Percentiles rank a stretch among this genome's conserved stretches.
These are phyloP conservation scores for Adansonia madagascariensis DNA, from an alignment of 441 rosid species.

Conservation along the genomic window DNA sequence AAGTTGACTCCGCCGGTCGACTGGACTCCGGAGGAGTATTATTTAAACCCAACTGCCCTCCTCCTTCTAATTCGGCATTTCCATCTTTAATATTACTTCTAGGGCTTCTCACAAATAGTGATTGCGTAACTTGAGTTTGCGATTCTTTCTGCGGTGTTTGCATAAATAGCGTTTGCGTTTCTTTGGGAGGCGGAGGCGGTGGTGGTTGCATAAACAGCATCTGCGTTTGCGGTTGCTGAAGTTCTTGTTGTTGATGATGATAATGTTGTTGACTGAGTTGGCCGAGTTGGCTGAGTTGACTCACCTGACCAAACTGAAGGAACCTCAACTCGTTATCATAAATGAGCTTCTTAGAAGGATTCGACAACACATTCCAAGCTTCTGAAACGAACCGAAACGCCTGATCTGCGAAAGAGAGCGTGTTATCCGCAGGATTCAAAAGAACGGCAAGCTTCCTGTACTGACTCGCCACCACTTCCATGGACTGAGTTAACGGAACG, in stretches of 20 bases:
- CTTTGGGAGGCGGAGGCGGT: conserved; percentile 8
- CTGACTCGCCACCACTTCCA: conserved; percentile 72
- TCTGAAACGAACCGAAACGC: conserved; percentile 72
- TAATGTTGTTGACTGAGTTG: conserved; percentile 31
- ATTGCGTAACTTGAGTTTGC: conserved; percentile 27
- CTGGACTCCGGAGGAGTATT: conserved; percentile 28
- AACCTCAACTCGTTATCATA: conserved; percentile 72
- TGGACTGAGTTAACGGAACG: conserved; percentile 55
- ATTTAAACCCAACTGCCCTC: conserved; percentile 28
- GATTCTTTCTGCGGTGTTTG: conserved; percentile 33
- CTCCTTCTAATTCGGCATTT: conserved; percentile 22
- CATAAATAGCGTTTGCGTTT: conserved; percentile 15
- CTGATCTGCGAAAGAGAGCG: conserved; percentile 73
- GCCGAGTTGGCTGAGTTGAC: conserved; percentile 22
- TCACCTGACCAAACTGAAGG: conserved; percentile 57
- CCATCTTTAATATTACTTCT: conserved; percentile 20
- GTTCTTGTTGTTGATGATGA: conserved; percentile 25
- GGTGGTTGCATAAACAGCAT: conserved; percentile 25
- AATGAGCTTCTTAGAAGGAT: conserved; percentile 59
- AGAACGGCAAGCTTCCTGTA: conserved; percentile 77
- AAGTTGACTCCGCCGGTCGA: conserved; percentile 26
- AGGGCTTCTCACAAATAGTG: conserved; percentile 30
- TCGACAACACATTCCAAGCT: conserved; percentile 82
- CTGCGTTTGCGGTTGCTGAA: conserved; percentile 34
- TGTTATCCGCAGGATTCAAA: conserved; percentile 64